Base-by-base conservation (phyloP, 1,284 basidiomycete species). In the Leccinum solheimii region DNA sequence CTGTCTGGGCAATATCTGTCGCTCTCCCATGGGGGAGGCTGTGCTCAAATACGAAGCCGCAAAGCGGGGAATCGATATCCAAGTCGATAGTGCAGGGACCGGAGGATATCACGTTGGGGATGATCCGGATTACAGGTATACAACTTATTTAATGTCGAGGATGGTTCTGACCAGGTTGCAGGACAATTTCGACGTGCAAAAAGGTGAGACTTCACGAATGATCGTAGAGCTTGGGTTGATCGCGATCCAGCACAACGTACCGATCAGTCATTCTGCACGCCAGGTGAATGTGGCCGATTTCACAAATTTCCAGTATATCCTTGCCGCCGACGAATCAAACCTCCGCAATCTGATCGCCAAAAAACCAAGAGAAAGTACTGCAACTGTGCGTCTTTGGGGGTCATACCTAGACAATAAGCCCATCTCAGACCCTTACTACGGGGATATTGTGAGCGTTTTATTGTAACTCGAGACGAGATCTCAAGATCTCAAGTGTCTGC, bases 11-110 rank as follows among this genome's bases (percentile, higher is more conserved):
- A 91, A 91, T 72, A 91, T 91, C 62, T 91, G 89, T 69, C 84
- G 90, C 48, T 90, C 88, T 34, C 90, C 90, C 1, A 90, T 92
- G 83, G 90, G 90, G 34, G 89, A 92, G 75, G 91, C 89, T 5
- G 88, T 92, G 32, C 79, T 92, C 34, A 66, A 59, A 58, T 56
- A 76, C 21, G 79, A 86, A 61, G 88, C 88, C 5, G 77, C 79
- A 56, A 81, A 86, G 68, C 83, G 89, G 49, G 85, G 85, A 10
- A 68, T 91, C 40, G 81, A 87, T 55, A 79, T 91, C 63, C 69
- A 72, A 13, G 86, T 91, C 32, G 89, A 91, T 67, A 91, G 88
- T 59, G 86, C 86, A 63, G 90, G 90, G 6, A 92, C 89, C 4
- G 84, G 82, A 32, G 85, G 79, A 27, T 92, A 90, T 72, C 91